phyloP scores from a whole-genome alignment of 2,329 filamentous ascomycete species.

The Diaporthe sp. region DNA sequence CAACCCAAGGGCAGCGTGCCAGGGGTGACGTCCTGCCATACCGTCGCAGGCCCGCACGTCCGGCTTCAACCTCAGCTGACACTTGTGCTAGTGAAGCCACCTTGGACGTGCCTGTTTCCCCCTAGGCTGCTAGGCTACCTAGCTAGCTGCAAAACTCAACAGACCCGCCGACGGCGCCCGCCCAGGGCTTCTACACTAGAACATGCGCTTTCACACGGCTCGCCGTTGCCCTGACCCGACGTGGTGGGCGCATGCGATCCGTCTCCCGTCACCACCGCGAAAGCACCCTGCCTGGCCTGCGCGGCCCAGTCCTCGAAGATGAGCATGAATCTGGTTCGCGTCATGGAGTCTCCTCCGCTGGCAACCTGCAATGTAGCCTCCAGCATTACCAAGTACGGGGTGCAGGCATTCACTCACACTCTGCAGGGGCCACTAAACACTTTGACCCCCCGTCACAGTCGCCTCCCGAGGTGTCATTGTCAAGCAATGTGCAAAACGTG shows the following conservation, averaged over 20 bases:
- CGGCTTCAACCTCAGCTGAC: constrained; percentile 39
- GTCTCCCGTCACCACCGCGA: background rate
- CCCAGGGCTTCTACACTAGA: background rate
- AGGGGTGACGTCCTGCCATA: background rate
- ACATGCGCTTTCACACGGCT: background rate
- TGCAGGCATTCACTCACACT: constrained; percentile 1
- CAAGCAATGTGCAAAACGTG: background rate
- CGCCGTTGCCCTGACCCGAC: constrained; percentile 22
- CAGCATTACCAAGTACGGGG: background rate
- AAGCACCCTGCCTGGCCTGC: background rate
- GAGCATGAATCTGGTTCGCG: constrained; percentile 7
- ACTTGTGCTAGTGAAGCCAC: constrained; percentile 33
- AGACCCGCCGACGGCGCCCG: constrained; percentile 20
- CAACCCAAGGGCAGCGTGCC: background rate
- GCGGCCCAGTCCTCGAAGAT: background rate
- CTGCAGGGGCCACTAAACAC: background rate
- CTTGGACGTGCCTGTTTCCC: background rate
- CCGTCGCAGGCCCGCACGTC: constrained; percentile 17
- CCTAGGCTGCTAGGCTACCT: background rate
- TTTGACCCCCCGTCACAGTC: background rate
- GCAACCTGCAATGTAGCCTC: constrained; percentile 26
- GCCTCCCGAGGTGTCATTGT: constrained; percentile 23
- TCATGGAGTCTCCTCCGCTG: constrained; percentile 7
- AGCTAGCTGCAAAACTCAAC: constrained; percentile 7
- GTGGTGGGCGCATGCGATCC: constrained; percentile 1